phyloP scores from a whole-genome alignment of 2,329 filamentous ascomycete genomes.

The Sclerotinia spermophila region DNA sequence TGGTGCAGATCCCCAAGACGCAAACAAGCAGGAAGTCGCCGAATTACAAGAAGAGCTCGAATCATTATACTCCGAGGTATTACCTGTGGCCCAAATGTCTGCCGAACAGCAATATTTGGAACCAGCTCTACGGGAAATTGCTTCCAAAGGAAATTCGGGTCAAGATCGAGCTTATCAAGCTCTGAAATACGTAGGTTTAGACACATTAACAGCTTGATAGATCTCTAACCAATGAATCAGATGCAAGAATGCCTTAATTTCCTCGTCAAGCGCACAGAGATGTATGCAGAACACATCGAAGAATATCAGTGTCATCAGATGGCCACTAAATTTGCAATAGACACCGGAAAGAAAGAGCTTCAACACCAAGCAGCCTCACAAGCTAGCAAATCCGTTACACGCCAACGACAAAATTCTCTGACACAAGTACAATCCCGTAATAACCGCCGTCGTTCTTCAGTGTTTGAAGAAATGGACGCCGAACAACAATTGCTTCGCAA shows the following conservation, averaged over 20 bases:
- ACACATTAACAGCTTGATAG: background rate
- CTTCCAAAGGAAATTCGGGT: constrained; percentile 44
- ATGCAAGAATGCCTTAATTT: constrained; percentile 51
- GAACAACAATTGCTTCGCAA: constrained; percentile 45
- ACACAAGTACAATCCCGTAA: constrained; percentile 33
- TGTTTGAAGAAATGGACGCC: constrained; percentile 38
- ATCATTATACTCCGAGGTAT: constrained; percentile 65
- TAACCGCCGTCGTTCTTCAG: constrained; percentile 31
- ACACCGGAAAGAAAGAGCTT: constrained; percentile 46
- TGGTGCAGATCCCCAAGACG: constrained; percentile 15
- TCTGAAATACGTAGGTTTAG: constrained; percentile 48
- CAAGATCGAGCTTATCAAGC: constrained; percentile 46
- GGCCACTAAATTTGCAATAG: constrained; percentile 40
- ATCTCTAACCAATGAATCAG: constrained; percentile 35
- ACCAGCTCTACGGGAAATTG: constrained; percentile 51
- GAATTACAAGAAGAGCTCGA: constrained; percentile 62
- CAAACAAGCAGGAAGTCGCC: constrained; percentile 41
- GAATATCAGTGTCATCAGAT: constrained; percentile 47
- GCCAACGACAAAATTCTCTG: constrained; percentile 23
- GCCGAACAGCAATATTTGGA: constrained; percentile 64
- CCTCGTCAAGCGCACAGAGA: constrained; percentile 46
- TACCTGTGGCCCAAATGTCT: constrained; percentile 68
- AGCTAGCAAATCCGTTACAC: constrained; percentile 18
- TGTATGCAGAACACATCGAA: constrained; percentile 43
- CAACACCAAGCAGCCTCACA: constrained; percentile 13